phyloP scores from a whole-genome alignment of 495 filamentous ascomycete species.

The Xylaria palmicola region DNA sequence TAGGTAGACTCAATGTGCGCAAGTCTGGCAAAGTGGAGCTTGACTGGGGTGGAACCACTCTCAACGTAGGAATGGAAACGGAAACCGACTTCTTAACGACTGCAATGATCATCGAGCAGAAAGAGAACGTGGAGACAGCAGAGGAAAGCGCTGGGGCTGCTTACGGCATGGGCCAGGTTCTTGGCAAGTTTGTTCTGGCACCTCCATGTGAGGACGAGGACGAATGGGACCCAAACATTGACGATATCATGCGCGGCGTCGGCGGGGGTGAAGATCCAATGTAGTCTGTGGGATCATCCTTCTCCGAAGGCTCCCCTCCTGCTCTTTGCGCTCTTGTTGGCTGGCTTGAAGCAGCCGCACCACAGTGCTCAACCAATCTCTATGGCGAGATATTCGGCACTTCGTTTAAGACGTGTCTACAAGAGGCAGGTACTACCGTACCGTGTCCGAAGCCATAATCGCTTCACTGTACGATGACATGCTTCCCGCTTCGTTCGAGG shows the following conservation, averaged over 20 bases:
- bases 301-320: not conserved
- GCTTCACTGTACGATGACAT: too few relatives aligned
- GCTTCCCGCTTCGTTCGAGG: too few relatives aligned
- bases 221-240: slow-evolving; percentile 38
- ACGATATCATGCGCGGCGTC: slow-evolving; percentile 17
- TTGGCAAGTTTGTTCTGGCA: slow-evolving; percentile 57
- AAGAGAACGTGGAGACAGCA: slow-evolving; percentile 40
- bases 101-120: slow-evolving; percentile 46
- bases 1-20: slow-evolving; percentile 59
- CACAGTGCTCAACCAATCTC: not conserved
- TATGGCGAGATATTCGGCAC: too few relatives aligned
- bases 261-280: not conserved
- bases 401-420: too few relatives aligned
- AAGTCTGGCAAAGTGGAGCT: slow-evolving; percentile 60
- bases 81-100: slow-evolving; percentile 45
- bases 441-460: too few relatives aligned
- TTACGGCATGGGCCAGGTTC: slow-evolving; percentile 56
- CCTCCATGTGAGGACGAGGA: slow-evolving; percentile 53
- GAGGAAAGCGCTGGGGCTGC: slow-evolving; percentile 43
- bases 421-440: too few relatives aligned
- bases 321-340: too few relatives aligned
- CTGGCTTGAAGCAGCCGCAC: not conserved
- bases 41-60: slow-evolving; percentile 56
- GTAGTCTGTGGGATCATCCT: not conserved
- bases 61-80: slow-evolving; percentile 45